Conservation (phyloP, 305 asterid species). For the Fraxinus baroniana region DNA sequence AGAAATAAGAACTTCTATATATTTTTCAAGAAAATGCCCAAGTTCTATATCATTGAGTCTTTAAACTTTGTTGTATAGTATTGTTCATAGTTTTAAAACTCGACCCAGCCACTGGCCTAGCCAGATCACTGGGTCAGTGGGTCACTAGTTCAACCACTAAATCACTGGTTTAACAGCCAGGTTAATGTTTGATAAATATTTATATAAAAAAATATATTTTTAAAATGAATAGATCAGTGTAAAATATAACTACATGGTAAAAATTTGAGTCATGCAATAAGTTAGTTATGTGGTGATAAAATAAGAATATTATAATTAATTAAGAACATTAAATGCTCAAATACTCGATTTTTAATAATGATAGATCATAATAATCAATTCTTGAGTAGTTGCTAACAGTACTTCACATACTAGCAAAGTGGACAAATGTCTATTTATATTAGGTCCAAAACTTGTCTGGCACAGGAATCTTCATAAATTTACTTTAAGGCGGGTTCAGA, state of each 20-base stretch:
- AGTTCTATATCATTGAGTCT: neutral
- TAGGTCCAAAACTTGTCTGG: neutral
- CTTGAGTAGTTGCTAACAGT: neutral
- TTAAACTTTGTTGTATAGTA: neutral
- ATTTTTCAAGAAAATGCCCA: neutral
- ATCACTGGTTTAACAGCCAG: neutral
- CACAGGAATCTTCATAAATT: neutral
- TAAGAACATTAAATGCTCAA: neutral
- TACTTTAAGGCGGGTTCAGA: neutral
- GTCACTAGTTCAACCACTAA: neutral
- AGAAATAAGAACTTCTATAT: neutral
- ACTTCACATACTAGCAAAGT: neutral
- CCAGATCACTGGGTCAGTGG: neutral
- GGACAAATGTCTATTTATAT: neutral
- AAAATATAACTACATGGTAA: neutral
- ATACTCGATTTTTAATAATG: neutral
- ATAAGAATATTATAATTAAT: neutral
- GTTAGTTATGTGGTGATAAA: neutral
- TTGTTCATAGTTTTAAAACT: neutral
- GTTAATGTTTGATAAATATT: neutral
- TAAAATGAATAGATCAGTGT: neutral
- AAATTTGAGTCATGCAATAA: neutral
- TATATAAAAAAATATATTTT: neutral
- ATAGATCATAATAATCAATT: neutral
- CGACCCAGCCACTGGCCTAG: neutral